Percentiles rank a stretch among this genome's conserved stretches.
phyloP scores from a whole-genome alignment of 495 filamentous ascomycete species.

The Daldinia caldariorum region DNA sequence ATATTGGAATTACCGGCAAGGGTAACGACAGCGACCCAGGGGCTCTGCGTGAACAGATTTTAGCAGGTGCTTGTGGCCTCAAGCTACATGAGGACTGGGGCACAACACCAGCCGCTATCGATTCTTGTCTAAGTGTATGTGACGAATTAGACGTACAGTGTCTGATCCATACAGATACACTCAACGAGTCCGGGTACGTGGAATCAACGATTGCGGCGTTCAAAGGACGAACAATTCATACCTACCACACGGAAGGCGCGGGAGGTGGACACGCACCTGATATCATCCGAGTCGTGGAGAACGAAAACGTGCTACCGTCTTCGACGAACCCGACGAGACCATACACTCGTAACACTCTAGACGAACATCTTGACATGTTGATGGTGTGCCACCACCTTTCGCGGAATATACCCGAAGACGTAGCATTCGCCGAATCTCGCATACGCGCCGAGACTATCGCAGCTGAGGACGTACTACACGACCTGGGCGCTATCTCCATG shows the following conservation, averaged over 20 bases:
- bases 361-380: conserved; percentile 98
- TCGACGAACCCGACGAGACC: conserved; percentile 95
- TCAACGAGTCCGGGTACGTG: conserved; percentile 97
- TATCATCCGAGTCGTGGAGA: conserved; percentile 94
- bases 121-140: conserved; percentile 86
- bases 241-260: conserved; percentile 97
- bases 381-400: conserved; percentile 98
- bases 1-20: conserved; percentile 94
- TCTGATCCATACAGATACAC: conserved; percentile 96
- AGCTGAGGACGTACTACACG: conserved; percentile 96
- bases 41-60: conserved; percentile 82
- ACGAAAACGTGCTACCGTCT: conserved; percentile 89
- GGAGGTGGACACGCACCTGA: conserved; percentile 97
- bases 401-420: conserved; percentile 93
- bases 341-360: conserved; percentile 91
- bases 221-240: conserved; percentile 92
- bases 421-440: conserved; percentile 93
- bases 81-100: conserved; percentile 99
- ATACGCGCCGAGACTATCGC: conserved; percentile 97
- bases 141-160: conserved; percentile 93
- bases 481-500: conserved; percentile 96
- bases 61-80: conserved; percentile 86
- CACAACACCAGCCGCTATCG: conserved; percentile 89
- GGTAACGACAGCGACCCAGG: conserved; percentile 83
- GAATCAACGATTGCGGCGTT: conserved; percentile 90